Conservation (phyloP, 106 monocot species). For the Dactylorhiza incarnata region DNA sequence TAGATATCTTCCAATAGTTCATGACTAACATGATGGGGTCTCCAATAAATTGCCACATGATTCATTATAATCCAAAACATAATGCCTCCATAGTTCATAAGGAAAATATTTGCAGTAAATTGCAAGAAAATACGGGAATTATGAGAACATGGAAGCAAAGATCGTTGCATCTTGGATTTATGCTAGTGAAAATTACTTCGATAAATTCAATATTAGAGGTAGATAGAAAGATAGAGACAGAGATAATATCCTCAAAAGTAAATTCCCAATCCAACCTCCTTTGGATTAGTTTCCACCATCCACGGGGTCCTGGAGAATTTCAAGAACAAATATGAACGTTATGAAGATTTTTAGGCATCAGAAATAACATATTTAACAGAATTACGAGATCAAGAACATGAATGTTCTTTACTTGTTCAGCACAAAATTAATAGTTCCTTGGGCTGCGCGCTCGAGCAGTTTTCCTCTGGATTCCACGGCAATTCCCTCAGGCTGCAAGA, state of each 20-base stretch:
- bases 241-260: constrained; percentile 39
- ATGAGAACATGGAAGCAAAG: background rate
- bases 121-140: background rate
- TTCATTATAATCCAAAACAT: too few species aligned
- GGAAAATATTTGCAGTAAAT: background rate
- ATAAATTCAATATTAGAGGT: background rate
- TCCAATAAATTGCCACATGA: too few species aligned
- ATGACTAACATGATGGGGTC: too few species aligned
- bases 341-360: too few species aligned
- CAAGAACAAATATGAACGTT: too few species aligned
- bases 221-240: too few species aligned
- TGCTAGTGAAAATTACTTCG: background rate
- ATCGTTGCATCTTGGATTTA: background rate
- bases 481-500: constrained; percentile 67
- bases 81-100: too few species aligned
- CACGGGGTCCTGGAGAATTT: constrained; percentile 54
- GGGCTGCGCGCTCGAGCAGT: constrained; percentile 66
- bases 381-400: background rate
- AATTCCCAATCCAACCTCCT: constrained; percentile 79
- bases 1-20: too few species aligned
- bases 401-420: constrained; percentile 69
- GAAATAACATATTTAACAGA: background rate
- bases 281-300: constrained; percentile 92
- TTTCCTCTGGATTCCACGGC: constrained; percentile 60
- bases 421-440: constrained; percentile 71